phyloP scores from a whole-genome alignment of 75 land plant species.

The Larix kaempferi region DNA sequence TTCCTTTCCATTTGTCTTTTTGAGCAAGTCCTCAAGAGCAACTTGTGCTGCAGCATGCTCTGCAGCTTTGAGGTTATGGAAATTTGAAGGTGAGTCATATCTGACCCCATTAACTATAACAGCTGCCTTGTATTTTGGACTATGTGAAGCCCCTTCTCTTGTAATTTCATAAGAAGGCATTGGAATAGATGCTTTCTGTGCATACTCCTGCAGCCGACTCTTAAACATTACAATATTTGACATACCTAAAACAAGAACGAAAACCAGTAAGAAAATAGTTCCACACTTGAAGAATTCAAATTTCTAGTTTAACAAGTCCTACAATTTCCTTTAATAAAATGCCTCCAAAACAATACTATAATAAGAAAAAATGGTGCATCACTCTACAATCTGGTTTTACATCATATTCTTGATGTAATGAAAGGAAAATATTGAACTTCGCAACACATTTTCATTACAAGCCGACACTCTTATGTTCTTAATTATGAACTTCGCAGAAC shows the following conservation, averaged over 20 bases:
- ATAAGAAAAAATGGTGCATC: too few relatives aligned
- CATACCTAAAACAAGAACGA: neutral
- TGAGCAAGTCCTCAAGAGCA: conserved; percentile 23
- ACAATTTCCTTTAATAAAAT: too few relatives aligned
- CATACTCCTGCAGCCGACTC: conserved; percentile 45
- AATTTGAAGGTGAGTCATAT: conserved; percentile 33
- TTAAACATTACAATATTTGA: conserved; percentile 25
- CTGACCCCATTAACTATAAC: conserved; percentile 22
- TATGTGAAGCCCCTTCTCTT: conserved; percentile 37
- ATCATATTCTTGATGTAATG: too few relatives aligned
- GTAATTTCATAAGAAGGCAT: conserved; percentile 22
- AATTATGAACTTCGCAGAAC: too few relatives aligned
- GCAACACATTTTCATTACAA: too few relatives aligned
- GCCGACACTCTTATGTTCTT: too few relatives aligned
- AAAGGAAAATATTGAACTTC: too few relatives aligned
- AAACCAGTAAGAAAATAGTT: neutral
- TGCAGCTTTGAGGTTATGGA: conserved; percentile 27
- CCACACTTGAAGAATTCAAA: too few relatives aligned
- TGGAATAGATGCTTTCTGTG: conserved; percentile 31
- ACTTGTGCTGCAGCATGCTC: conserved; percentile 41
- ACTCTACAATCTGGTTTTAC: too few relatives aligned
- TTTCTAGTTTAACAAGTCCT: too few relatives aligned
- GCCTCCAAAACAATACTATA: too few relatives aligned
- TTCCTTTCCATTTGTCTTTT: conserved; percentile 1
- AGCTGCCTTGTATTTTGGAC: conserved; percentile 30